phyloP scores from a whole-genome alignment of 2,329 filamentous ascomycete species.

The Pyricularia sp. region DNA sequence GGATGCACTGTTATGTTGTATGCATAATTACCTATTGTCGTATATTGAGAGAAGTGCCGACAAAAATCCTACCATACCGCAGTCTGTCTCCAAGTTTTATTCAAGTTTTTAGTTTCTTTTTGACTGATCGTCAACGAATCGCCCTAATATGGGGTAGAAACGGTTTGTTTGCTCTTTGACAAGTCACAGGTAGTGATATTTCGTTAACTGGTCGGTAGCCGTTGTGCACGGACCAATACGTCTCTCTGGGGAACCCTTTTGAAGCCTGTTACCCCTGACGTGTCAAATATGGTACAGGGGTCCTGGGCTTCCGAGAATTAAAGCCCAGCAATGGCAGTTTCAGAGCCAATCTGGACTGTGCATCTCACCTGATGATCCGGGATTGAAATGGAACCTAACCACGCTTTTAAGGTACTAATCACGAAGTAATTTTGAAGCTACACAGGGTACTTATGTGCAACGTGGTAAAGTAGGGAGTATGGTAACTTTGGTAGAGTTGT shows the following conservation, averaged over 20 bases:
- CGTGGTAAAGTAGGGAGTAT: not conserved
- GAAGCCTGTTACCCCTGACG: conserved; percentile 12
- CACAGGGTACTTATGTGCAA: not conserved
- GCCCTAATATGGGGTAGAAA: not conserved
- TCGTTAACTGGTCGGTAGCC: not conserved
- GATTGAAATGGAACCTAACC: not conserved
- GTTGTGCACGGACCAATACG: not conserved
- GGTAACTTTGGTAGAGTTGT: not conserved
- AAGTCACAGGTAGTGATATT: not conserved
- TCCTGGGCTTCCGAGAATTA: conserved; percentile 4
- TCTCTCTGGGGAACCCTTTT: not conserved
- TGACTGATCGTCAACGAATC: not conserved
- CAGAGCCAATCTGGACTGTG: conserved; percentile 1
- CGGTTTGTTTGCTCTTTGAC: not conserved
- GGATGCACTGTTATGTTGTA: not conserved
- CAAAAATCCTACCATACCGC: too few species aligned
- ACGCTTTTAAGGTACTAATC: not conserved
- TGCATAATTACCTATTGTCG: too few species aligned
- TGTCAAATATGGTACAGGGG: conserved; percentile 12
- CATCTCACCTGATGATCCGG: not conserved
- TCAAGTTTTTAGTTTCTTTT: not conserved
- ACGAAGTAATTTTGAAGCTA: too few species aligned
- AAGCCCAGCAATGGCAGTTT: conserved; percentile 2
- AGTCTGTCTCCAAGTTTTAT: too few species aligned
- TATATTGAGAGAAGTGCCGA: too few species aligned